Evolutionary conservation across 768 basidiomycete genomes (phyloP).

Genomic region (Xerocomellus intermedius): DNA sequence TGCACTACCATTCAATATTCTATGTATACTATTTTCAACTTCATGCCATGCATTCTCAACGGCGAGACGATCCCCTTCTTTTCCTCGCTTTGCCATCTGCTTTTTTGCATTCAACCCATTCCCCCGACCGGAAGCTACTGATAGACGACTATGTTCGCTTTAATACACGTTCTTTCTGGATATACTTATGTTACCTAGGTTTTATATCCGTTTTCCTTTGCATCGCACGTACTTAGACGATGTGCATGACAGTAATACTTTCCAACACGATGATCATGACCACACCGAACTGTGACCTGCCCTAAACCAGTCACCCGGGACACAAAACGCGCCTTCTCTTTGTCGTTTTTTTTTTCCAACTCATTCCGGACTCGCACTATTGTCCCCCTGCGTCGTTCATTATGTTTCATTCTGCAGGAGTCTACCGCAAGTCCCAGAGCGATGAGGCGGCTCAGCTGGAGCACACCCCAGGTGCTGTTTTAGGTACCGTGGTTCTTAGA

Average conservation of each 20-base stretch:
- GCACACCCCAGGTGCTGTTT: conserved; percentile 20
- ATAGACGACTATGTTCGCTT: conserved; percentile 18
- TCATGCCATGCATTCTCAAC: conserved; percentile 4
- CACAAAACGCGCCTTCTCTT: neutral
- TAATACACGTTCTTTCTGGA: conserved; percentile 24
- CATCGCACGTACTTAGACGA: neutral
- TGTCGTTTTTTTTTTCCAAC: conserved; percentile 7
- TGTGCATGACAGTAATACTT: neutral
- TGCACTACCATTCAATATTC: neutral
- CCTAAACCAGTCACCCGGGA: conserved; percentile 12
- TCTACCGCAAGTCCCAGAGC: conserved; percentile 37
- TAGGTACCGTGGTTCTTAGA: neutral
- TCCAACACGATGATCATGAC: neutral
- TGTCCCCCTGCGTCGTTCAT: conserved; percentile 32
- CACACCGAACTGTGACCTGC: conserved; percentile 5
- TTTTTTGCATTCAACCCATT: neutral
- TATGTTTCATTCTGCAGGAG: conserved; percentile 26
- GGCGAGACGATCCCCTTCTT: neutral
- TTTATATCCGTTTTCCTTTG: neutral
- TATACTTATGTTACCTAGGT: conserved; percentile 4
- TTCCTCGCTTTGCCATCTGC: neutral
- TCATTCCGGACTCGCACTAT: conserved; percentile 39
- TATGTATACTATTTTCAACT: neutral
- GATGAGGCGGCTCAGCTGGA: conserved; percentile 27
- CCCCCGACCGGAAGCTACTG: neutral